phyloP scores from a whole-genome alignment of 192 early-diverging fungal genomes.

The Coemansia sp. region DNA sequence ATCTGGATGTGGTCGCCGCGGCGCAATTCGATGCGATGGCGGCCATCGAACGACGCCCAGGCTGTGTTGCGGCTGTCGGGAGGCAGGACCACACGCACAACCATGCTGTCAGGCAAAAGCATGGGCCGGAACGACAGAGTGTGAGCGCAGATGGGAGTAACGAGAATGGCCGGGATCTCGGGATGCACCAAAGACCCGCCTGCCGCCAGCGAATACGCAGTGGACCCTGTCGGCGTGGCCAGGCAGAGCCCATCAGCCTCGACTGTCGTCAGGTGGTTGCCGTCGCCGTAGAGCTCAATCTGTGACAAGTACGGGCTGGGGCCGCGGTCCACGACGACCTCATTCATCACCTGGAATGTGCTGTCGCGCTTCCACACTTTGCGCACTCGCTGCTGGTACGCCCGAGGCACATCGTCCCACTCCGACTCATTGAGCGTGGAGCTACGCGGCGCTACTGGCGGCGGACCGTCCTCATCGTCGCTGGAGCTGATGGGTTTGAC shows the following conservation, averaged over 20 bases:
- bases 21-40: slow-evolving; percentile 84
- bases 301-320: slow-evolving; percentile 88
- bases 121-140: slow-evolving; percentile 96
- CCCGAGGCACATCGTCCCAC: slow-evolving; percentile 50
- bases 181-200: slow-evolving; percentile 96
- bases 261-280: slow-evolving; percentile 88
- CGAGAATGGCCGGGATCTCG: slow-evolving; percentile 86
- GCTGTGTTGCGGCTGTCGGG: slow-evolving; percentile 82
- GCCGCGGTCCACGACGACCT: slow-evolving; percentile 92
- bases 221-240: slow-evolving; percentile 93
- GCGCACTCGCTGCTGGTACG: slow-evolving; percentile 55
- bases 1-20: slow-evolving; percentile 88
- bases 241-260: slow-evolving; percentile 95
- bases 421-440: slow-evolving; percentile 28
- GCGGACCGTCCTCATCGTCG: neutral
- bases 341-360: slow-evolving; percentile 92
- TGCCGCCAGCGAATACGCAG: slow-evolving; percentile 88
- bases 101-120: slow-evolving; percentile 90
- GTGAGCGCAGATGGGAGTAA: slow-evolving; percentile 93
- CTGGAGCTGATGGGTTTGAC: neutral
- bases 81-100: slow-evolving; percentile 84
- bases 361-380: slow-evolving; percentile 57
- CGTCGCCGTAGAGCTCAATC: slow-evolving; percentile 86
- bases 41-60: slow-evolving; percentile 95
- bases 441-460: neutral